These are phyloP conservation scores for Neurospora pannonica DNA, from an alignment of 495 filamentous ascomycete genomes.

Conservation along the genomic window DNA sequence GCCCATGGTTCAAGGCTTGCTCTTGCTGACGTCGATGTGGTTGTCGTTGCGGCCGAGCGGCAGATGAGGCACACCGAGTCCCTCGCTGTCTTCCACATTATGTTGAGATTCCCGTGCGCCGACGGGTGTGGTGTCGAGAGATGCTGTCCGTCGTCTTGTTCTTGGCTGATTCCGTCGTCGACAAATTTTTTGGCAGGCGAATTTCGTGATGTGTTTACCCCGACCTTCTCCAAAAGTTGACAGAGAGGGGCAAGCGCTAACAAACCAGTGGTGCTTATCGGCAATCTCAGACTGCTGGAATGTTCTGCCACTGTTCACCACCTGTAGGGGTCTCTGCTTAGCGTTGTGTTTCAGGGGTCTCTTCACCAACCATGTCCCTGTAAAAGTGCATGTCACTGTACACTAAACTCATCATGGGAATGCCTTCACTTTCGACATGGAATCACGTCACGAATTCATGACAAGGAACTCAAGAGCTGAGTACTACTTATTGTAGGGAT, in stretches of 20 bases:
- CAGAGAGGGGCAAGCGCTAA: not conserved
- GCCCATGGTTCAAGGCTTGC: slow-evolving; percentile 21
- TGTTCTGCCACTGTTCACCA: slow-evolving; percentile 7
- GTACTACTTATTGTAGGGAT: not conserved
- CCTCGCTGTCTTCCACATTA: slow-evolving; percentile 23
- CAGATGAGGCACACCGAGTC: slow-evolving; percentile 27
- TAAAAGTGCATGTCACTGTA: not conserved
- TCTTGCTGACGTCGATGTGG: not conserved
- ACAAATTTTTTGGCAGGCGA: not conserved
- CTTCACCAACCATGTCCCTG: not conserved
- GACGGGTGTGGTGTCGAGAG: not conserved
- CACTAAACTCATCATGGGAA: not conserved
- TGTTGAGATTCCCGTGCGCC: slow-evolving; percentile 1
- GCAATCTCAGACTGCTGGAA: not conserved
- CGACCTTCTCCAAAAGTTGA: not conserved
- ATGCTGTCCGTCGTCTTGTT: not conserved
- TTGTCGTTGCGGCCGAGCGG: slow-evolving; percentile 11
- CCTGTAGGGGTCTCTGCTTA: not conserved
- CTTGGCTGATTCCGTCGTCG: not conserved
- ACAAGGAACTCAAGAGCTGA: not conserved
- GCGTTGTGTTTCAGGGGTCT: not conserved
- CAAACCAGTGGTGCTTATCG: not conserved
- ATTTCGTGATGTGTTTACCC: not conserved
- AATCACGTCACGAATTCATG: not conserved
- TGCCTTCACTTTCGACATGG: not conserved